These are phyloP conservation scores for Colletotrichum magnum DNA, from an alignment of 2,329 filamentous ascomycete species.

Conservation along the genomic window DNA sequence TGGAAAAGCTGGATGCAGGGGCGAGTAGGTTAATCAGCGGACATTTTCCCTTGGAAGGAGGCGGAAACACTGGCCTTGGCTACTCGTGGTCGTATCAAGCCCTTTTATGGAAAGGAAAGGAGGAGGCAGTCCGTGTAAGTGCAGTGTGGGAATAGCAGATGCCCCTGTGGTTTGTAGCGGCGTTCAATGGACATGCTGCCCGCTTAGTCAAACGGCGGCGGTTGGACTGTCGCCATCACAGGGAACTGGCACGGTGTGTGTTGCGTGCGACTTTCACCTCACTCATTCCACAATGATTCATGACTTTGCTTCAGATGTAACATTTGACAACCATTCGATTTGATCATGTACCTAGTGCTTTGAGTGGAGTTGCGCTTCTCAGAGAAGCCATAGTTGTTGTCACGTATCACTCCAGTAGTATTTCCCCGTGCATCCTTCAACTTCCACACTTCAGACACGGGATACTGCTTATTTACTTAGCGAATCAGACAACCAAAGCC, in stretches of 20 bases:
- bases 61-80: neutral
- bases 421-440: neutral
- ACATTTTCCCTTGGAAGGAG: constrained; percentile 11
- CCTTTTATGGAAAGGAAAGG: neutral
- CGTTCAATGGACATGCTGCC: too few species aligned
- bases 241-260: too few species aligned
- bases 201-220: too few species aligned
- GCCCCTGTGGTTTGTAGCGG: too few species aligned
- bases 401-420: neutral
- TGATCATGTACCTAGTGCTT: neutral
- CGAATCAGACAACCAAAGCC: neutral
- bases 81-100: too few species aligned
- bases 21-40: constrained; percentile 9
- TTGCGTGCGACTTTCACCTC: neutral
- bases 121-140: too few species aligned
- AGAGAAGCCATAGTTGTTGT: neutral
- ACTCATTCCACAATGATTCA: neutral
- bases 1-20: neutral
- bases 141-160: too few species aligned
- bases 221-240: too few species aligned
- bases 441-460: neutral
- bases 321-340: neutral
- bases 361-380: neutral
- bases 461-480: neutral
- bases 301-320: constrained; percentile 8